phyloP scores from a whole-genome alignment of 768 basidiomycete genomes.

The Wakefieldia striispora region DNA sequence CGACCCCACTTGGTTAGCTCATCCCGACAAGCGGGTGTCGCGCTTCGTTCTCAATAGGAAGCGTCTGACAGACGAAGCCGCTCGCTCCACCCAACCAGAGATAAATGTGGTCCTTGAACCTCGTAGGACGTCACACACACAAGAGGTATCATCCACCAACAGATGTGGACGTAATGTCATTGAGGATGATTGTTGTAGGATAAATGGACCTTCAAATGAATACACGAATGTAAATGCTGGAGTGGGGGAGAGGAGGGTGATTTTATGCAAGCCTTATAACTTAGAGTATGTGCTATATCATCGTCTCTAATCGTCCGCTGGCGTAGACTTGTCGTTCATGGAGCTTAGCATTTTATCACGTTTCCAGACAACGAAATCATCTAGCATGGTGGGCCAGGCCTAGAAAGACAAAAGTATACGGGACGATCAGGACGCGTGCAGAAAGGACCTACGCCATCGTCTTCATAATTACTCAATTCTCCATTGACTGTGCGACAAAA shows the following conservation, averaged over 20 bases:
- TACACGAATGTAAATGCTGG: constrained; percentile 11
- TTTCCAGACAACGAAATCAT: constrained; percentile 77
- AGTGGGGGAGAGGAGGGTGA: constrained; percentile 5
- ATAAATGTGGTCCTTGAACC: too few relatives aligned
- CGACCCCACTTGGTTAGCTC: neutral
- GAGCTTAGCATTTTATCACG: constrained; percentile 21
- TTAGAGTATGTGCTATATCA: constrained; percentile 12
- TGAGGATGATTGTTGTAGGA: neutral
- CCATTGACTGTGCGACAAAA: constrained; percentile 65
- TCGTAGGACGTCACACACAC: neutral
- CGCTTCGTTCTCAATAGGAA: constrained; percentile 25
- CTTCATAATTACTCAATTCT: constrained; percentile 65
- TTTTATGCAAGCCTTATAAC: constrained; percentile 14
- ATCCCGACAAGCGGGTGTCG: constrained; percentile 11
- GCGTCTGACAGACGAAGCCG: constrained; percentile 6
- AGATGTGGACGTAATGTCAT: constrained; percentile 1
- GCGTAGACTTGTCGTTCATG: neutral
- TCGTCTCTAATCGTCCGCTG: constrained; percentile 1
- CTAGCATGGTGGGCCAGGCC: constrained; percentile 84
- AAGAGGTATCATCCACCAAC: neutral
- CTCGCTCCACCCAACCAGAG: constrained; percentile 2
- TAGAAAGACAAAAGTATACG: constrained; percentile 23
- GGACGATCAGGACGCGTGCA: neutral
- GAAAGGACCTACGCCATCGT: constrained; percentile 61
- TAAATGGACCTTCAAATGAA: neutral